Percentiles rank a stretch among this genome's conserved stretches.
These are phyloP conservation scores for Blastocystis sp. DNA, from an alignment of 352 stramenopile genomes.

Conservation along the genomic window DNA sequence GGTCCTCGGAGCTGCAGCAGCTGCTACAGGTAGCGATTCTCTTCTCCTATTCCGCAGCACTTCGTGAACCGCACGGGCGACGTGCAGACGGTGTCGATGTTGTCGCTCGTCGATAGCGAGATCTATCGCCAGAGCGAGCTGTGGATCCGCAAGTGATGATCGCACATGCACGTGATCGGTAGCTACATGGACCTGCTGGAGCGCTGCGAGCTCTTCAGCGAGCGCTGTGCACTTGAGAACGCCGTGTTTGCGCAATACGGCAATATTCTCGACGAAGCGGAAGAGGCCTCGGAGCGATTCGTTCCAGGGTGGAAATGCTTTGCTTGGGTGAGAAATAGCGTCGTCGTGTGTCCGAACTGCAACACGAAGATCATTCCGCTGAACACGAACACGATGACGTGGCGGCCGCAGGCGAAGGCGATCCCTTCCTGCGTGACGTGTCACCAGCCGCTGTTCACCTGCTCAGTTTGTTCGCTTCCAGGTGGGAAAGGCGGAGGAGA, in stretches of 20 bases:
- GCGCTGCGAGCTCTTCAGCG: not conserved
- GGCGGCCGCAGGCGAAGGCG: not conserved
- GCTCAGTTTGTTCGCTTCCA: not conserved
- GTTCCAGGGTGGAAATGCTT: not conserved
- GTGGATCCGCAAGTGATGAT: not conserved
- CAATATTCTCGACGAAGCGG: not conserved
- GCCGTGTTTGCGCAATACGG: not conserved
- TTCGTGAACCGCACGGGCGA: constrained; percentile 23
- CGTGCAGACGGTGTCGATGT: not conserved
- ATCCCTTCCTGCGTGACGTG: not conserved
- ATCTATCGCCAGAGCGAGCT: not conserved
- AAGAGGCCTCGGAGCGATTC: not conserved
- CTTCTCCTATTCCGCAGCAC: not conserved
- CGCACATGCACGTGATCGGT: not conserved
- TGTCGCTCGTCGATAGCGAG: not conserved
- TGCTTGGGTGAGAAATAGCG: not conserved
- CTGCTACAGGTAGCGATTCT: not conserved
- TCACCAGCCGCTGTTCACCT: constrained; percentile 6
- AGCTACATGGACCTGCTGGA: constrained; percentile 15
- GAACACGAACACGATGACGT: not conserved
- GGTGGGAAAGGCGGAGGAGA: not conserved
- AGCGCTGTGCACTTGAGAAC: constrained; percentile 4
- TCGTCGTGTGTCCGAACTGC: constrained; percentile 39
- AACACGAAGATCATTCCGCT: constrained; percentile 3
- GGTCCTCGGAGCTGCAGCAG: not conserved